A percentile compares a stretch with the other conserved stretches of the same genome.
Evolutionary conservation across 345 rosid species (phyloP).

Genomic region (Sisymbrium altissimum): DNA sequence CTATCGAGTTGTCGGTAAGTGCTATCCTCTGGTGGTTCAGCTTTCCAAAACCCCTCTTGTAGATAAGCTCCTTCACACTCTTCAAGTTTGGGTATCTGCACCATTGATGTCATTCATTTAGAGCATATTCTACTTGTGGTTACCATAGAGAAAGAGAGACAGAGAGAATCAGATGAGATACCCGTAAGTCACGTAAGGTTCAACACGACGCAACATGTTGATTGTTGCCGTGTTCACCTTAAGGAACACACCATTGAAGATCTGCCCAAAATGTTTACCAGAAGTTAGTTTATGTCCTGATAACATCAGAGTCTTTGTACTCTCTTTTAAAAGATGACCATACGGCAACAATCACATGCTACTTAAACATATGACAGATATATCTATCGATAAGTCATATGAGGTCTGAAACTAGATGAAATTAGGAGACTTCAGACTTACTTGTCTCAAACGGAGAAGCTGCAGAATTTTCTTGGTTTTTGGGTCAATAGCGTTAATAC

Average conservation of each 20-base stretch:
- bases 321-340: background rate
- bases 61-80: slow-evolving; percentile 71
- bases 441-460: slow-evolving; percentile 85
- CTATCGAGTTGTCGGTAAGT: slow-evolving; percentile 61
- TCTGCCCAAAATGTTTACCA: slow-evolving; percentile 35
- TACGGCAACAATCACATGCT: background rate
- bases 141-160: background rate
- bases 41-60: slow-evolving; percentile 83
- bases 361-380: background rate
- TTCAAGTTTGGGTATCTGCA: slow-evolving; percentile 78
- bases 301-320: background rate
- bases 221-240: slow-evolving; percentile 51
- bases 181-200: slow-evolving; percentile 89
- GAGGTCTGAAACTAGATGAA: background rate
- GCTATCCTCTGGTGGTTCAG: slow-evolving; percentile 53
- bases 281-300: background rate
- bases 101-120: background rate
- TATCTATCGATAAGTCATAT: background rate
- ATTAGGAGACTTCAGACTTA: background rate
- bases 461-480: slow-evolving; percentile 47
- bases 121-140: background rate
- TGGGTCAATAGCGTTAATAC: slow-evolving; percentile 90
- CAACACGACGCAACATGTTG: slow-evolving; percentile 81
- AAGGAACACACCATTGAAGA: slow-evolving; percentile 84
- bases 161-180: slow-evolving; percentile 28